A percentile compares a stretch with the other conserved stretches of the same genome.
Evolutionary conservation across 2,329 filamentous ascomycete genomes (phyloP).

Genomic region (Leptographium procerum): DNA sequence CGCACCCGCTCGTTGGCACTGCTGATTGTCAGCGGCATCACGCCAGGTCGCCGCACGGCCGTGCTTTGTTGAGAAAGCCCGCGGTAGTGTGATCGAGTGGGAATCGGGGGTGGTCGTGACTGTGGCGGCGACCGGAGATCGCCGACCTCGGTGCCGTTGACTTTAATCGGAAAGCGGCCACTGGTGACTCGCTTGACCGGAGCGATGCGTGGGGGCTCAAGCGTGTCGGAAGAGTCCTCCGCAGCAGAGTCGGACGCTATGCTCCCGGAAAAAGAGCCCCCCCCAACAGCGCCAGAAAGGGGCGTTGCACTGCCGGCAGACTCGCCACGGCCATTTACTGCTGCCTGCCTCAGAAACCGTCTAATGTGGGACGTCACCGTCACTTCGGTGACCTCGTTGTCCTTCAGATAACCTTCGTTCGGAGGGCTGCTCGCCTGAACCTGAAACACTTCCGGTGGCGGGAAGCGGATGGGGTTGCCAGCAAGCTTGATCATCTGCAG

Average conservation of each 20-base stretch:
- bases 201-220: constrained; percentile 64
- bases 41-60: constrained; percentile 54
- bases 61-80: constrained; percentile 58
- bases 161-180: constrained; percentile 57
- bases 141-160: constrained; percentile 59
- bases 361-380: constrained; percentile 51
- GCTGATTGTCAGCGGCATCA: constrained; percentile 59
- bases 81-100: constrained; percentile 69
- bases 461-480: constrained; percentile 75
- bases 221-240: constrained; percentile 59
- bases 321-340: constrained; percentile 31
- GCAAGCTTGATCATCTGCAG: constrained; percentile 83
- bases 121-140: constrained; percentile 58
- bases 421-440: constrained; percentile 43
- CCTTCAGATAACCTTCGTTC: constrained; percentile 43
- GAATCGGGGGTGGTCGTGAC: constrained; percentile 63
- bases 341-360: constrained; percentile 44
- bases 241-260: constrained; percentile 35
- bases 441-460: constrained; percentile 58
- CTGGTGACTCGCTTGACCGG: constrained; percentile 48
- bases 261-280: background rate
- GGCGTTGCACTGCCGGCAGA: constrained; percentile 7
- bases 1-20: constrained; percentile 57
- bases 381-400: constrained; percentile 53
- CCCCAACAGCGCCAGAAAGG: background rate